A percentile compares a stretch with the other conserved stretches of the same genome.
These are phyloP conservation scores for Coemansia sp. DNA, from an alignment of 192 early-diverging fungal species.

Conservation along the genomic window DNA sequence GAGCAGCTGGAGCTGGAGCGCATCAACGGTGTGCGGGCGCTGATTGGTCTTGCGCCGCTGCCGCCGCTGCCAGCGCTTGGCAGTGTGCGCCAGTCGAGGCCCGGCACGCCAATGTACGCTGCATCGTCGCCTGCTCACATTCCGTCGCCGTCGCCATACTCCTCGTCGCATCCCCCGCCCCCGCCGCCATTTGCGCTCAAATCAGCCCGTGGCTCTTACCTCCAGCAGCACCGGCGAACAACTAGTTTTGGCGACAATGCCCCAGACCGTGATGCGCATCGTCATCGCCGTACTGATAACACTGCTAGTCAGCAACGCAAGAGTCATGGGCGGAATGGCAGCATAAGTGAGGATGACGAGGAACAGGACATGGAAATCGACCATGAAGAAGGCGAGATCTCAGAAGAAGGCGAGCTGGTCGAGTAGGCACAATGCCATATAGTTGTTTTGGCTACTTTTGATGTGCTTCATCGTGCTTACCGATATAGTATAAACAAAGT, in stretches of 20 bases:
- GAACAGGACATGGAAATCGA: conserved; percentile 43
- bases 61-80: conserved; percentile 17
- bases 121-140: conserved; percentile 16
- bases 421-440: conserved; percentile 12
- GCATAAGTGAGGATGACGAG: conserved; percentile 23
- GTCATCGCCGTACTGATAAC: not conserved
- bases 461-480: too few relatives aligned
- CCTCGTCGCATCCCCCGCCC: conserved; percentile 2
- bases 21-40: conserved; percentile 43
- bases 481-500: too few relatives aligned
- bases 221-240: conserved; percentile 27
- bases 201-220: conserved; percentile 1
- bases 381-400: conserved; percentile 37
- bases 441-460: too few relatives aligned
- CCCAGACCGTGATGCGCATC: not conserved
- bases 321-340: not conserved
- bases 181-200: conserved; percentile 8
- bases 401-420: conserved; percentile 47
- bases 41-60: conserved; percentile 48
- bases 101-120: conserved; percentile 42
- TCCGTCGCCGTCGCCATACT: conserved; percentile 9
- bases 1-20: conserved; percentile 53
- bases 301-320: not conserved
- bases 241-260: conserved; percentile 28
- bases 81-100: conserved; percentile 45